Evolutionary conservation across 106 monocot species (phyloP).

Genomic region (Posidonia australis): DNA sequence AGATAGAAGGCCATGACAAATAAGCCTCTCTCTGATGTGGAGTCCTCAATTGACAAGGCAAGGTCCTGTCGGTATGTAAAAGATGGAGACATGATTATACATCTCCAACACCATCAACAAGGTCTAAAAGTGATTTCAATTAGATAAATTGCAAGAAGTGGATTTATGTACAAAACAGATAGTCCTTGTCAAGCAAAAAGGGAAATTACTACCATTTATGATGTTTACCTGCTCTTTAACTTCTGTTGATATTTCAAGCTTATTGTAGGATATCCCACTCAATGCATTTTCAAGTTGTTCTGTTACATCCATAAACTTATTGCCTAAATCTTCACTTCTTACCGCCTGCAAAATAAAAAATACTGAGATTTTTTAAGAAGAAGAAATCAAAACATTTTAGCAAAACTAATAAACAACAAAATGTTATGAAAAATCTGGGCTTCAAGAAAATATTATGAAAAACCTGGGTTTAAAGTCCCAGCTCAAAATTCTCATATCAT

Average conservation of each 20-base stretch:
- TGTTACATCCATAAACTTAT: slow-evolving; percentile 36
- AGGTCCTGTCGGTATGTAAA: no score
- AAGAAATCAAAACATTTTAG: background rate
- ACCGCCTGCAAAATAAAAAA: slow-evolving; percentile 39
- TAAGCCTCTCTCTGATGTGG: no score
- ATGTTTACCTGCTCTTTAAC: slow-evolving; percentile 70
- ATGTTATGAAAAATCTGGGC: background rate
- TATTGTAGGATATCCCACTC: slow-evolving; percentile 39
- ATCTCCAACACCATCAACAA: no score
- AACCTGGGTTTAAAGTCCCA: background rate
- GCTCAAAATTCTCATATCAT: background rate
- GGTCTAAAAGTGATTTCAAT: no score
- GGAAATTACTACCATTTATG: background rate
- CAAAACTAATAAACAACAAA: no score
- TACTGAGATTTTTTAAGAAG: background rate
- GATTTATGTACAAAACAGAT: no score
- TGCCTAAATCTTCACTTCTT: slow-evolving; percentile 22
- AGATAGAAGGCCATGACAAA: no score
- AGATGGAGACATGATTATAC: no score
- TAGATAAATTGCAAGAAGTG: no score
- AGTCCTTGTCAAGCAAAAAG: no score
- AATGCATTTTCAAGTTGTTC: slow-evolving; percentile 54
- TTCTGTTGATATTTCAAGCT: slow-evolving; percentile 64
- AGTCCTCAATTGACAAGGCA: no score
- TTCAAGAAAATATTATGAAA: background rate